Conservation (phyloP, 495 filamentous ascomycete genomes). For the Penicillium coffeae region DNA sequence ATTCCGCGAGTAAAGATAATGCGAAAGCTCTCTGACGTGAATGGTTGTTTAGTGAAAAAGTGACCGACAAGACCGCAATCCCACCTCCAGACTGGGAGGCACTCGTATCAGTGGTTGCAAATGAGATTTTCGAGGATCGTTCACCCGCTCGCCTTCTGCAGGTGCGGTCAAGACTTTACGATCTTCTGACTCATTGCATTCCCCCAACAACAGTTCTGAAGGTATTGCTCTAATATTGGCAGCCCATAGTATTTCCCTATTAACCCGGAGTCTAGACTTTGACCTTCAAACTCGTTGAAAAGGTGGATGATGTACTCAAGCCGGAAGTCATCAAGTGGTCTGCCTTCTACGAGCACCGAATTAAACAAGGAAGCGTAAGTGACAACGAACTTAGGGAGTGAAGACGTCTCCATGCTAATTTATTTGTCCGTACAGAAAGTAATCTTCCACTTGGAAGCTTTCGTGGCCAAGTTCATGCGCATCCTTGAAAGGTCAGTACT, state of each 20-base stretch:
- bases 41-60: slow-evolving; percentile 66
- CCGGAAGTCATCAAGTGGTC: slow-evolving; percentile 92
- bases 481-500: slow-evolving; percentile 70
- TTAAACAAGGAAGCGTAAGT: slow-evolving; percentile 71
- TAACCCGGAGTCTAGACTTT: slow-evolving; percentile 49
- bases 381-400: neutral
- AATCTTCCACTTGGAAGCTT: slow-evolving; percentile 97
- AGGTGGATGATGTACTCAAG: slow-evolving; percentile 84
- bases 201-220: slow-evolving; percentile 89
- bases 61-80: slow-evolving; percentile 81
- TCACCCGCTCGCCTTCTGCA: slow-evolving; percentile 79
- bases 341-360: slow-evolving; percentile 93
- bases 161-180: slow-evolving; percentile 89
- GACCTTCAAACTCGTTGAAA: slow-evolving; percentile 84
- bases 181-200: slow-evolving; percentile 94
- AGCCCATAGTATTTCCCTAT: too few relatives aligned
- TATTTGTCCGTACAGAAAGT: slow-evolving; percentile 59
- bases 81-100: slow-evolving; percentile 96
- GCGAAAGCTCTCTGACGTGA: slow-evolving; percentile 13
- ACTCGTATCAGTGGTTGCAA: slow-evolving; percentile 78
- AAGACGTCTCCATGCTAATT: slow-evolving; percentile 13
- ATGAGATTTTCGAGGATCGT: slow-evolving; percentile 88
- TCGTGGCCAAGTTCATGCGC: slow-evolving; percentile 97
- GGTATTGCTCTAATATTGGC: too few relatives aligned
- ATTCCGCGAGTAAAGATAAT: too few relatives aligned